A percentile compares a stretch with the other conserved stretches of the same genome.
These are phyloP conservation scores for Diaporthe australafricana DNA, from an alignment of 2,329 filamentous ascomycete genomes.

Conservation along the genomic window DNA sequence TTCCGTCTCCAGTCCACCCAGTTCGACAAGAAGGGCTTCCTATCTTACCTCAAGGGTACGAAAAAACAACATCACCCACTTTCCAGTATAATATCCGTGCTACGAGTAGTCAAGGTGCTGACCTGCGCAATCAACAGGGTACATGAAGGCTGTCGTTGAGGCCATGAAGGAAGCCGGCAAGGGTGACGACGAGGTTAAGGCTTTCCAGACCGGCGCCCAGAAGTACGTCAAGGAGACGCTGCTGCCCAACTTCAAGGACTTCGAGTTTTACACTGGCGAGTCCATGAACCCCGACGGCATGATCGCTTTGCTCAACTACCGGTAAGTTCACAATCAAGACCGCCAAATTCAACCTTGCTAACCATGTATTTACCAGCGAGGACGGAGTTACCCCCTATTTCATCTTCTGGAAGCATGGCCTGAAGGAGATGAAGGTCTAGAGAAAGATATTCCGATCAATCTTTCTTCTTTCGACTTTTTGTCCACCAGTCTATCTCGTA, in stretches of 20 bases:
- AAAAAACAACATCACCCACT: conserved; percentile 16
- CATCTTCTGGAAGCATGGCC: conserved; percentile 94
- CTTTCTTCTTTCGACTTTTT: conserved; percentile 16
- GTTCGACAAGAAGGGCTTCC: conserved; percentile 91
- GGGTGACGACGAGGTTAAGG: conserved; percentile 75
- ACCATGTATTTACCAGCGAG: conserved; percentile 58
- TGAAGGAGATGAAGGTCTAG: conserved; percentile 92
- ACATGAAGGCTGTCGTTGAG: conserved; percentile 91
- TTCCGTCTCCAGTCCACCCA: conserved; percentile 85
- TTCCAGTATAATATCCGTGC: not conserved
- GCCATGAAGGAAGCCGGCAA: conserved; percentile 69
- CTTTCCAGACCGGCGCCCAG: conserved; percentile 82
- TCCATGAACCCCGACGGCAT: conserved; percentile 94
- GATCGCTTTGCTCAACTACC: conserved; percentile 96
- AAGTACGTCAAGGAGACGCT: conserved; percentile 85
- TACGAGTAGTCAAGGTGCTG: conserved; percentile 9
- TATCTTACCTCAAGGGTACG: conserved; percentile 86
- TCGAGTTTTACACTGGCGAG: conserved; percentile 93
- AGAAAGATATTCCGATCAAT: not conserved
- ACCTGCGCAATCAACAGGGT: conserved; percentile 58
- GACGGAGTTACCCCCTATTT: conserved; percentile 93
- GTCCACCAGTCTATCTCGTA: conserved; percentile 18
- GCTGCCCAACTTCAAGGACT: conserved; percentile 90
- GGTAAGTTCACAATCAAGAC: conserved; percentile 48
- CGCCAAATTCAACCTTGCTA: not conserved